Evolutionary conservation across 139 green algal species (phyloP), one percentile per base, ranked within the genome.

Genomic region (Gonium pectorale): DNA sequence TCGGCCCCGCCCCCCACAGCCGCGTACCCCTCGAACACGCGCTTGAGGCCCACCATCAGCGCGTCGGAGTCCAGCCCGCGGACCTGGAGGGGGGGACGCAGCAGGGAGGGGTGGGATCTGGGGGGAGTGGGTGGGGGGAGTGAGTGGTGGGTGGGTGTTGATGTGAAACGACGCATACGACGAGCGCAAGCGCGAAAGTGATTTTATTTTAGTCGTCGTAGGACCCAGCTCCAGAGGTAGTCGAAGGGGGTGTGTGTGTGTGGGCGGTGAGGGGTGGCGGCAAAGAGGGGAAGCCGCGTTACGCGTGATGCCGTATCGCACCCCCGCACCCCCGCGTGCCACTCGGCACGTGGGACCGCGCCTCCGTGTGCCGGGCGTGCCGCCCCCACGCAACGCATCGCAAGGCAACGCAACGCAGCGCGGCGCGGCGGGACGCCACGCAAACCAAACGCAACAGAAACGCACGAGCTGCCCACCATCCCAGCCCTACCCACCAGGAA

Each of bases 21-120:
- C 56, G 90, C 89, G 86, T 89, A 93, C 1, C 51, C 49, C 70
- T 91, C 88, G 80, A 91, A 93, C 1, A 79, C 73, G 1, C 59
- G 54, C 69, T 92, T 91, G 7, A 92, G 80, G 5, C 26, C 80
- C 46, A 83, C 89, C 59, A 89, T 90, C 15, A 93, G 69, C 29
- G 88, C 35, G 51, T 92, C 90, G 3, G 85, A 74, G 64, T 86
- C 56, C 51, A 91, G 52, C 0, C 69, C 52, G 11, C 88, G 90
- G 1, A 90, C 86, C 63, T 81, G 26, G 5, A 26, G 52, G 35
- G 51, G 24, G 2, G 13, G 71, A 43, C 2, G 38, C 3, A 31
- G 63, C 41, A 24, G 63, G 63, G 26, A 69, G 11, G 63, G 31
- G 31, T 44, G 26, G 31, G 31, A 31, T 24, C 13, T 9, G 63